Evolutionary conservation across 2,329 filamentous ascomycete species (phyloP), one percentile per base, ranked within the genome.

Genomic region (Colletotrichum neosansevieriae): DNA sequence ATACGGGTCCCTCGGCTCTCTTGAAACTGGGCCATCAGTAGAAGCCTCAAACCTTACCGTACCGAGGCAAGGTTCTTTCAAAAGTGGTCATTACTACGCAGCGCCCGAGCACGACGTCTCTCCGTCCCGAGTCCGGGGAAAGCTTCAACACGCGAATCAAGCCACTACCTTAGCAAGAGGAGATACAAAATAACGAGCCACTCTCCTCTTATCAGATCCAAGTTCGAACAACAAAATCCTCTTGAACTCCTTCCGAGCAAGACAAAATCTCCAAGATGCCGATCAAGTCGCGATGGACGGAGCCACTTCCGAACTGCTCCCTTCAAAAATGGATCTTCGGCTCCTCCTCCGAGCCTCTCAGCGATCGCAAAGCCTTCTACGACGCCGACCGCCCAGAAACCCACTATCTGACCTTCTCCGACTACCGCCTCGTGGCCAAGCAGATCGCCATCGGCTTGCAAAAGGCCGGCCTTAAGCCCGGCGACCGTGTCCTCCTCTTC

Each of bases 401-500:
- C 9, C 88, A 91, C 73, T 89, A 85, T 72, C 81, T 96, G 44
- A 92, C 90, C 4, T 81, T 87, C 44, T 76, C 84, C 71, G 84
- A 86, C 68, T 92, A 91, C 76, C 89, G 92, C 21, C 82, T 91
- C 71, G 91, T 92, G 82, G 86, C 89, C 38, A 91, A 94, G 77
- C 89, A 92, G 13, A 80, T 96, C 38, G 93, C 92, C 1, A 82
- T 88, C 1, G 93, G 93, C 1, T 80, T 94, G 34, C 83, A 83
- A 51, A 85, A 85, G 62, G 84, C 86, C 15, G 93, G 92, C 1
- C 79, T 95, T 17, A 80, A 88, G 70, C 81, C 82, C 0, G 91
- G 92, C 11, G 92, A 94, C 72, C 88, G 92, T 2, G 88, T 95
- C 4, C 80, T 95, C 53, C 80, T 95, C 19, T 94, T 91, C 78